Percentiles rank a stretch among this genome's conserved stretches.
Evolutionary conservation across 1,139 yeast genomes (phyloP).

Genomic region (Kurtzmaniella natalensis): DNA sequence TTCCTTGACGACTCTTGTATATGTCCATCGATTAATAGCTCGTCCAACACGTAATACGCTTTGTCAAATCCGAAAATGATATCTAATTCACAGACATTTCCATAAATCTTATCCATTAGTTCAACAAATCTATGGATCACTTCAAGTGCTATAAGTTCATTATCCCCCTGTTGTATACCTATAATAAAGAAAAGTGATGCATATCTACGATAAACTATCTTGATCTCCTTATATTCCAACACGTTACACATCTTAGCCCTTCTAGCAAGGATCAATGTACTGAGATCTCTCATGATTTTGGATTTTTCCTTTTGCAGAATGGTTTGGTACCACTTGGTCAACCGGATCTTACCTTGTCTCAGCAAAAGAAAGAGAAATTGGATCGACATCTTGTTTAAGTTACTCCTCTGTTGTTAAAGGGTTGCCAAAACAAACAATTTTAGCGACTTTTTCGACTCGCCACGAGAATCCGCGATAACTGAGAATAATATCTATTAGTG

Average conservation of each 20-base stretch:
- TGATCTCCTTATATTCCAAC: slow-evolving; percentile 82
- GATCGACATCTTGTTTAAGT: slow-evolving; percentile 56
- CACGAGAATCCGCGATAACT: too few relatives aligned
- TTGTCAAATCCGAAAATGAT: slow-evolving; percentile 92
- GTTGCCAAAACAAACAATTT: background rate
- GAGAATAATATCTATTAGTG: too few relatives aligned
- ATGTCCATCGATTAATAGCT: slow-evolving; percentile 77
- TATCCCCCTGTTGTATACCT: slow-evolving; percentile 80
- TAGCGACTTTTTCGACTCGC: too few relatives aligned
- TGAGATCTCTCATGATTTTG: slow-evolving; percentile 77
- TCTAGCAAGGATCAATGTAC: slow-evolving; percentile 79
- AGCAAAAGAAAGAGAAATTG: slow-evolving; percentile 78
- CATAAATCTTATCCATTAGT: slow-evolving; percentile 92
- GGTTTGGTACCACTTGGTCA: slow-evolving; percentile 90
- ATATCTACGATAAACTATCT: slow-evolving; percentile 84
- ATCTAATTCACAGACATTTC: slow-evolving; percentile 93
- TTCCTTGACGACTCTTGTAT: slow-evolving; percentile 79
- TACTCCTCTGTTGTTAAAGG: background rate
- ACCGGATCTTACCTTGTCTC: slow-evolving; percentile 91
- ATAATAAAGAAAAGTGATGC: slow-evolving; percentile 89
- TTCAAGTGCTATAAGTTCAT: slow-evolving; percentile 83
- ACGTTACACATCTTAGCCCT: slow-evolving; percentile 96
- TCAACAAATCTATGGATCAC: slow-evolving; percentile 91
- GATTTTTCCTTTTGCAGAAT: slow-evolving; percentile 78
- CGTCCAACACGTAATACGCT: slow-evolving; percentile 90